Evolutionary conservation across 306 rosid genomes (phyloP).

Genomic region (Parietaria judaica): DNA sequence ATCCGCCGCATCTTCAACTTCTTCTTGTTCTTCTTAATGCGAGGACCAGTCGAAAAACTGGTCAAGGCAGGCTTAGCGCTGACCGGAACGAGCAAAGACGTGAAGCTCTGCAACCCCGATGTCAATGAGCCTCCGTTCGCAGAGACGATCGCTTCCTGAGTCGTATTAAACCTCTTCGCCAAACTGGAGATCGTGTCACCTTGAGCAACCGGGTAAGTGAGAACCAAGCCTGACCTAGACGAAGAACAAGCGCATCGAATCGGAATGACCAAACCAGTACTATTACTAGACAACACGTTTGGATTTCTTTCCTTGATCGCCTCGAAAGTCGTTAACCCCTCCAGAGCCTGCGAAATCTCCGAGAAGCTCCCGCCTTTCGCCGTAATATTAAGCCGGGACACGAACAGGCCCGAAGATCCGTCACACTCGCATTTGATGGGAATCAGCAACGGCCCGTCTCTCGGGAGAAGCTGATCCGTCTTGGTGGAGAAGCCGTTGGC

Average conservation of each 20-base stretch:
- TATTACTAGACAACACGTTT: conserved; percentile 43
- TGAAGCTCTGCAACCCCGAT: conserved; percentile 36
- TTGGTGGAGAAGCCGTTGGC: conserved; percentile 61
- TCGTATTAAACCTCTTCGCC: conserved; percentile 59
- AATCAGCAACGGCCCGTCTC: conserved; percentile 50
- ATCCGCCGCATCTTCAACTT: conserved; percentile 42
- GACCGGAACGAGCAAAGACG: conserved; percentile 62
- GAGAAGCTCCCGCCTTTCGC: conserved; percentile 61
- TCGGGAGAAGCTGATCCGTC: conserved; percentile 43
- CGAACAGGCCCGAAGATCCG: conserved; percentile 24
- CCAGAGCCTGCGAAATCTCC: conserved; percentile 54
- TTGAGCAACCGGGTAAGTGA: conserved; percentile 61
- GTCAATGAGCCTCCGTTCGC: conserved; percentile 38
- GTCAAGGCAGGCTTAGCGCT: conserved; percentile 38
- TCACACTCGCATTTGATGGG: conserved; percentile 53
- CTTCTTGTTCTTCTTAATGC: conserved; percentile 25
- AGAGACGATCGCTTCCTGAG: conserved; percentile 43
- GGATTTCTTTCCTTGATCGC: conserved; percentile 54
- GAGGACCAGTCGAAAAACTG: conserved; percentile 31
- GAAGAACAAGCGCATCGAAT: conserved; percentile 74
- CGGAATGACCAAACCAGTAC: conserved; percentile 43
- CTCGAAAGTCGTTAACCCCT: conserved; percentile 68
- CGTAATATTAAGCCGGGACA: conserved; percentile 43
- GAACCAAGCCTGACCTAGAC: conserved; percentile 29
- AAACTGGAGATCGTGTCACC: conserved; percentile 56